Base-by-base conservation (phyloP, 2,329 filamentous ascomycete species). In the Calonectria honghensis region DNA sequence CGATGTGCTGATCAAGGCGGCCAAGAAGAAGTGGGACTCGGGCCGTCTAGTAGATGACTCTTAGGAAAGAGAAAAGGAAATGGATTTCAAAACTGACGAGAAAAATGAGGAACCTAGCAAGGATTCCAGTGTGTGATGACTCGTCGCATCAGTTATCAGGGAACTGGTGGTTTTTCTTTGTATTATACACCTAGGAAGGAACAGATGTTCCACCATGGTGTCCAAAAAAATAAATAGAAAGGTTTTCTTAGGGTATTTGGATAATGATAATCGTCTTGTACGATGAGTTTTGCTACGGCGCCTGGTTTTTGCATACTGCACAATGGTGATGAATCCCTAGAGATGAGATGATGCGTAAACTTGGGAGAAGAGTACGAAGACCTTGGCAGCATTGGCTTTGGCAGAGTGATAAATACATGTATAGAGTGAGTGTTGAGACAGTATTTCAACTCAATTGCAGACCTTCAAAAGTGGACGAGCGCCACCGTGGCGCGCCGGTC, bases 1-100 rank as follows among this genome's bases (percentile, higher is more conserved):
- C 71, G 89, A 90, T 0, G 81, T 82, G 32, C 80, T 92, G 70
- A 77, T 86, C 75, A 89, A 88, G 83, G 86, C 89, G 68, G 90
- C 91, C 16, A 91, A 90, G 85, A 91, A 89, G 85, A 87, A 88
- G 80, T 87, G 85, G 85, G 85, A 88, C 71, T 82, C 84, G 29
- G 84, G 81, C 32, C 80, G 82, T 65, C 76, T 87, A 41, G 82
- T 87, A 29, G 84, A 86, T 64, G 81, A 83, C 73, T 76, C 80
- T 52, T 81, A 82, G 73, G 57, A 48, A 67, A 73, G 71, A 57
- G 70, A 57, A 32, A 68, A 74, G 27, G 39, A 59, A 35, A 20
- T 32, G 13, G n/a, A 32, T 61, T 41, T 45, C 20, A 63, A 73
- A 74, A 71, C 74, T 75, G 73, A 75, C 63, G 71, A 78, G 57